Percentiles rank a stretch among this genome's conserved stretches.
phyloP scores from a whole-genome alignment of 352 stramenopile species.

The Thalassiosira livingstoniorum region DNA sequence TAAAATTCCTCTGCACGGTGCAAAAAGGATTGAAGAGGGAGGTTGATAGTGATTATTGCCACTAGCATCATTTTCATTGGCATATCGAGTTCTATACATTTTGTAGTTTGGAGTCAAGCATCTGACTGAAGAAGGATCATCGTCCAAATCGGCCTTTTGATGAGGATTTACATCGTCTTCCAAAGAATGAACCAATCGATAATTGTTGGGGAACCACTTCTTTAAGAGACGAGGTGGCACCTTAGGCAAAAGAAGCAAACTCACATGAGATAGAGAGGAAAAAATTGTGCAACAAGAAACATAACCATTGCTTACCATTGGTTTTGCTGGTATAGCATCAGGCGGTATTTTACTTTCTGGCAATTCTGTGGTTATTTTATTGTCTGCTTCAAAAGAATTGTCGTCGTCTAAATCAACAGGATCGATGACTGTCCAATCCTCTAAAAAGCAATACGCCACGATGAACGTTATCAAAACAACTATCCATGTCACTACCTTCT shows the following conservation, averaged over 20 bases:
- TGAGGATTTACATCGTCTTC: conserved; percentile 14
- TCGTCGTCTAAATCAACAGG: conserved; percentile 34
- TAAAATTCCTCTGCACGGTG: conserved; percentile 8
- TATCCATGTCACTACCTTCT: conserved; percentile 42
- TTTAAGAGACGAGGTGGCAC: conserved; percentile 27
- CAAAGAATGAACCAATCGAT: not conserved
- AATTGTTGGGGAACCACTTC: conserved; percentile 30
- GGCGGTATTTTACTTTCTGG: not conserved
- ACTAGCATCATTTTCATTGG: not conserved
- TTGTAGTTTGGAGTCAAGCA: conserved; percentile 25
- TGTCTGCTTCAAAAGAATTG: not conserved
- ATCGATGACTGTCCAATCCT: conserved; percentile 54
- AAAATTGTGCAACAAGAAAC: no score
- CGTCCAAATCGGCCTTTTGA: not conserved
- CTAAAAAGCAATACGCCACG: conserved; percentile 40
- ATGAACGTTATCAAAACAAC: conserved; percentile 33
- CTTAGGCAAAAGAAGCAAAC: no score
- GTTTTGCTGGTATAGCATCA: conserved; percentile 18
- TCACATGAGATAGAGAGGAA: no score
- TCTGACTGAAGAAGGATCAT: conserved; percentile 7
- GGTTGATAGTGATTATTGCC: no score
- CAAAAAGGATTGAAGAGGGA: not conserved
- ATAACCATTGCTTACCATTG: no score
- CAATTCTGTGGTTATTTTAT: not conserved
- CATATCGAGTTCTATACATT: conserved; percentile 40